A percentile compares a stretch with the other conserved stretches of the same genome.
These are phyloP conservation scores for Pleurozium schreberi DNA, from an alignment of 225 moss, liverwort and hornwort species.

Conservation along the genomic window DNA sequence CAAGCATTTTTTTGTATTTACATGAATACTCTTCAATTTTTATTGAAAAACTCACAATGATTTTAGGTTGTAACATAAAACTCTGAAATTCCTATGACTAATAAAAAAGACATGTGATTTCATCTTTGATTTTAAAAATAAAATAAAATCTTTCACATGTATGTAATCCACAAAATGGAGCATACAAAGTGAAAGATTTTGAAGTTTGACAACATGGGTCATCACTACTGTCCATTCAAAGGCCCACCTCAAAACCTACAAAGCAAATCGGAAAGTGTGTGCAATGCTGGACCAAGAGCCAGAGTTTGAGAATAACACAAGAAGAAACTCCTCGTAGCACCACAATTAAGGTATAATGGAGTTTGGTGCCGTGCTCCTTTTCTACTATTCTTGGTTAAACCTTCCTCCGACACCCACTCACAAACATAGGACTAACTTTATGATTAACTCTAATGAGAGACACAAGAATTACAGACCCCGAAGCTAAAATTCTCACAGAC, in stretches of 20 bases:
- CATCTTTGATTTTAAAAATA: background rate
- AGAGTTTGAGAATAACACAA: too few relatives aligned
- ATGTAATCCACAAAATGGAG: background rate
- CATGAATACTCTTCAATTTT: background rate
- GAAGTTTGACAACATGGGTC: background rate
- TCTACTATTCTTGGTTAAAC: too few relatives aligned
- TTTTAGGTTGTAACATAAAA: background rate
- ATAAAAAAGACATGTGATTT: background rate
- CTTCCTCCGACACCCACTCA: too few relatives aligned
- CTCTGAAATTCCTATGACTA: background rate
- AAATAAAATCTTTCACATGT: background rate
- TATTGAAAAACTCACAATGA: background rate
- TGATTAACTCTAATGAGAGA: too few relatives aligned
- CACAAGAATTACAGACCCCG: background rate
- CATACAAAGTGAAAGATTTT: background rate
- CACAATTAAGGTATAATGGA: too few relatives aligned
- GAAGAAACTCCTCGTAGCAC: too few relatives aligned
- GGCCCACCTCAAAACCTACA: background rate
- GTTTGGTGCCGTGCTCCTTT: too few relatives aligned
- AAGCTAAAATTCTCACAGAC: too few relatives aligned
- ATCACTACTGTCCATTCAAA: background rate
- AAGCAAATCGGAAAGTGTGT: too few relatives aligned
- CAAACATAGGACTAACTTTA: too few relatives aligned
- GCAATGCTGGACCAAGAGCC: too few relatives aligned
- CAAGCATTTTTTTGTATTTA: background rate